phyloP scores from a whole-genome alignment of 768 basidiomycete genomes.

The Rhodotorula taiwanensis region DNA sequence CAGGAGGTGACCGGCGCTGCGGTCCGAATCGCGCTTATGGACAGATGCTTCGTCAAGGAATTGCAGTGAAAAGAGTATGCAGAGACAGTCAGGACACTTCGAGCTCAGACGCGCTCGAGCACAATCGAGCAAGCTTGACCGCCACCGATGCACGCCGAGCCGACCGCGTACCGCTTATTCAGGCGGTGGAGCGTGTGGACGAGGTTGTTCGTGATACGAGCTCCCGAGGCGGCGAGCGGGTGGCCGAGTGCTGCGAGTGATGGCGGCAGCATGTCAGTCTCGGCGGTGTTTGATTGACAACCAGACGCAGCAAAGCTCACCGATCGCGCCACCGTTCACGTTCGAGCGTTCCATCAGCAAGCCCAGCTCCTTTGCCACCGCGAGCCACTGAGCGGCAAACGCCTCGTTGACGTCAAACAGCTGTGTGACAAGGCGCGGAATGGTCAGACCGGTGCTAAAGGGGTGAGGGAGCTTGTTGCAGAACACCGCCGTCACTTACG shows the following conservation, averaged over 20 bases:
- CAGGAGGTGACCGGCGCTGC: too few relatives aligned
- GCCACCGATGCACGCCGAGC: constrained; percentile 48
- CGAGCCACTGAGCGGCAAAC: constrained; percentile 48
- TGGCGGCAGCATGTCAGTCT: not conserved
- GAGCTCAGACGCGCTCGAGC: not conserved
- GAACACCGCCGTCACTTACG: too few relatives aligned
- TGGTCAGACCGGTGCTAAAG: not conserved
- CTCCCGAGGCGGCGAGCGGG: constrained; percentile 39
- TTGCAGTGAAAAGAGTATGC: too few relatives aligned
- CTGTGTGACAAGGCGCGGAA: not conserved
- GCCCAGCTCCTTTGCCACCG: constrained; percentile 46
- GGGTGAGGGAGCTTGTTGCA: constrained; percentile 10
- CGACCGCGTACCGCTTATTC: constrained; percentile 46
- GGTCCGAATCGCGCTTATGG: too few relatives aligned
- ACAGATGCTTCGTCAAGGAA: too few relatives aligned
- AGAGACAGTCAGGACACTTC: too few relatives aligned
- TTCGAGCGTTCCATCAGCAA: constrained; percentile 43
- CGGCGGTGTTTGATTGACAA: not conserved
- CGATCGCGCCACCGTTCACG: constrained; percentile 46
- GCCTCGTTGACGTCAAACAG: constrained; percentile 42
- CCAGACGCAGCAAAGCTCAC: constrained; percentile 27
- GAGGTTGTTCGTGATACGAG: constrained; percentile 45
- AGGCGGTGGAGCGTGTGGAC: constrained; percentile 46
- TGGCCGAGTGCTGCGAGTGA: constrained; percentile 32
- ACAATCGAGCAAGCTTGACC: constrained; percentile 40